Conservation (phyloP, 1,284 basidiomycete genomes). For the Xerocomus alliaceus region DNA sequence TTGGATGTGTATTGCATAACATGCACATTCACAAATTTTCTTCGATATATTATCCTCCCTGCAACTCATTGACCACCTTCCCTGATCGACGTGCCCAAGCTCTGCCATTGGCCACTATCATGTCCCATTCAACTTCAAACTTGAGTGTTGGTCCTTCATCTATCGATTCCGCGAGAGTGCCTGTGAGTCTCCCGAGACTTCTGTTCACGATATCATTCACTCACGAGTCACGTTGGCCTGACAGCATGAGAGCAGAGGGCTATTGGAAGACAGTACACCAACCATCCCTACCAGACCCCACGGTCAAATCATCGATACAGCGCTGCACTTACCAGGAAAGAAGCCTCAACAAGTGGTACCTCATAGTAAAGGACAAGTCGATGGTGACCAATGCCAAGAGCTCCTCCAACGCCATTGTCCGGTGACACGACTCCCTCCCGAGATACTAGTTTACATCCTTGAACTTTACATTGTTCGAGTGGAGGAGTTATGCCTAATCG, state of each 20-base stretch:
- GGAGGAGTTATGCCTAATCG: not conserved
- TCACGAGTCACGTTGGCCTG: not conserved
- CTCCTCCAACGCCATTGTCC: not conserved
- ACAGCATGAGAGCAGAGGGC: not conserved
- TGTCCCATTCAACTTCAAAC: too few species aligned
- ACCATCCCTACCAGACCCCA: not conserved
- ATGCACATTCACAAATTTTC: too few species aligned
- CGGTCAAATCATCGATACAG: not conserved
- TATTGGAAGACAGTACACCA: not conserved
- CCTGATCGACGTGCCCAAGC: too few species aligned
- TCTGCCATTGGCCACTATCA: too few species aligned
- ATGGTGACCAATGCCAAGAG: not conserved
- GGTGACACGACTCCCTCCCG: conserved; percentile 19
- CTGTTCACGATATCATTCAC: not conserved
- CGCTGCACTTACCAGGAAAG: too few species aligned
- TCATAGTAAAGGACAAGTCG: too few species aligned
- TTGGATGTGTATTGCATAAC: too few species aligned
- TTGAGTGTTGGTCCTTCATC: too few species aligned
- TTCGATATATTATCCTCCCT: too few species aligned
- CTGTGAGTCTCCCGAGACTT: conserved; percentile 6
- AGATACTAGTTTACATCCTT: conserved; percentile 24
- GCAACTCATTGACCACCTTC: too few species aligned
- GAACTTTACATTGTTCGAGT: conserved; percentile 6
- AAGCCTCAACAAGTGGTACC: too few species aligned
- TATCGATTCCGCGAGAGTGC: not conserved